Percentiles rank a stretch among this genome's conserved stretches.
These are phyloP conservation scores for Aspergillus ochraceus DNA, from an alignment of 2,329 filamentous ascomycete species.

Conservation along the genomic window DNA sequence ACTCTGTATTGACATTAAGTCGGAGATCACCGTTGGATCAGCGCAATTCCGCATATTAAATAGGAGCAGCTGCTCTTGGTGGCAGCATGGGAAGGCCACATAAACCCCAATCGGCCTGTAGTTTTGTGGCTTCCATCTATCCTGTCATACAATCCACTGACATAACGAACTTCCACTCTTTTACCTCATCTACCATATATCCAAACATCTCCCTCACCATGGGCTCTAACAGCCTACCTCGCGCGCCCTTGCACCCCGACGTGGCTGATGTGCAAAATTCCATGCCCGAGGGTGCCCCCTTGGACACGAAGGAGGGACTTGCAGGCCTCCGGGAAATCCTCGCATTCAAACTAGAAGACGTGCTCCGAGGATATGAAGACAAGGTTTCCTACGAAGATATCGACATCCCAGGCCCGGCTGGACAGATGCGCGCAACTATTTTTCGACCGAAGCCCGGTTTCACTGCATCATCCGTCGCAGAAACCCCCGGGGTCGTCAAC, in stretches of 20 bases:
- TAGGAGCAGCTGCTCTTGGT: too few species aligned
- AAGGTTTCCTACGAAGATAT: conserved; percentile 7
- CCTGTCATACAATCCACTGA: too few species aligned
- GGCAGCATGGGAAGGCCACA: too few species aligned
- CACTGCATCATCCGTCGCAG: neutral
- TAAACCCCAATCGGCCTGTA: too few species aligned
- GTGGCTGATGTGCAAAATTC: neutral
- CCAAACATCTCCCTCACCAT: neutral
- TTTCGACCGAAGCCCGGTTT: conserved; percentile 8
- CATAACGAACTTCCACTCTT: too few species aligned
- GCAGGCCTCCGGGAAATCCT: neutral
- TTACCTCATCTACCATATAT: too few species aligned
- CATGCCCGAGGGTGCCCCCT: neutral
- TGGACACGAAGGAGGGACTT: neutral
- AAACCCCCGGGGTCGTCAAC: conserved; percentile 58
- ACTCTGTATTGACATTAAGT: too few species aligned
- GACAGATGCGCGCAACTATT: conserved; percentile 8
- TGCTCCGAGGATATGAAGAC: conserved; percentile 4
- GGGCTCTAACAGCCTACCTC: neutral
- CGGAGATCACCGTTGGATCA: too few species aligned
- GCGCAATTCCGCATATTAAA: too few species aligned
- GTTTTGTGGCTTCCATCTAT: too few species aligned
- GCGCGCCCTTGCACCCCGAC: neutral
- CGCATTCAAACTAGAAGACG: conserved; percentile 1
- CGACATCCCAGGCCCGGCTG: conserved; percentile 10